Base-by-base conservation (phyloP, 768 basidiomycete species). In the Mycena haematopus region DNA sequence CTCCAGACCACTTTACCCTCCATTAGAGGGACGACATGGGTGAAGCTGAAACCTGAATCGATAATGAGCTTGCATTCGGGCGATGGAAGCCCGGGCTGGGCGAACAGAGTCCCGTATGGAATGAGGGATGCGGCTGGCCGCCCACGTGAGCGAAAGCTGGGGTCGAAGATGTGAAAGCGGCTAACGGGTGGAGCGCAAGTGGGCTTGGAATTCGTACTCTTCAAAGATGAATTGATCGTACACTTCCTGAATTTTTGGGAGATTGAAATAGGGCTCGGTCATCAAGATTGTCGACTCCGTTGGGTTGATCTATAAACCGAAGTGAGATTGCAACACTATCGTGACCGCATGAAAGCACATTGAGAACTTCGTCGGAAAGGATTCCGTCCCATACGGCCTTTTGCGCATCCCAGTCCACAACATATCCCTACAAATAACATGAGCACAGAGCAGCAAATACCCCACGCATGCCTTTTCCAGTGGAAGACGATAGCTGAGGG, bases 201-300 rank as follows among this genome's bases (percentile, higher is more conserved):
- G 95, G 50, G 92, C 87, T 50, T 83, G 80, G 72, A 96, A 97
- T 69, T 96, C 95, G 78, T 95, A 99, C 76, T 98, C 95, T 73
- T 98, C 96, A 70, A 97, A 98, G 2, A 96, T 82, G 72, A 99
- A 91, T 75, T 98, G 94, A 73, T 99, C 96, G 70, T 96, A 95
- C 35, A 92, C 84, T 27, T 95, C 92, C 76, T 95, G 93, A 14
- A 97, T 85, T 71, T 93, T 95, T 25, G 93, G 92, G 10, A 96
- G 79, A 77, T 98, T 95, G 82, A 96, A 92, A 72, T 93, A 93
- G 6, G 96, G 95, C 76, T 98, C 96, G 6, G 96, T 97, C 58
- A 98, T 84, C 52, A 98, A 79, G 36, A 98, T 79, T 5, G 91
- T 88, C 0, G 90, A 86, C 53, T 85, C 81, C 1, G 86, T 77